Base-by-base conservation (phyloP, 73 alveolate species). In the Loxodes magnus region DNA sequence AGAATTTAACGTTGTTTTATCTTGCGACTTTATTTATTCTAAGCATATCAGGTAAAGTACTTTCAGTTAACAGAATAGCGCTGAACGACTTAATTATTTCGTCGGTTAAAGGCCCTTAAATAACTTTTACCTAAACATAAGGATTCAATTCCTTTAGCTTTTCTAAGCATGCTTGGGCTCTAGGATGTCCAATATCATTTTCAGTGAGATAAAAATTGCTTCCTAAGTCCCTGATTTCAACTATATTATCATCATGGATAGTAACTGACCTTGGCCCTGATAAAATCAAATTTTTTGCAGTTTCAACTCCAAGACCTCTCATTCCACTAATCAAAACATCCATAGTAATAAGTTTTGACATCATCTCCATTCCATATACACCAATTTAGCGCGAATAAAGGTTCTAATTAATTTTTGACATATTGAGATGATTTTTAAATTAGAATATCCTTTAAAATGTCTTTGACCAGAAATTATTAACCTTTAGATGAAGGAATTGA, bases 361-460 rank as follows among this genome's bases (percentile, higher is more conserved):
- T 82, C 50, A 95, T 76, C 61, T 89, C 97, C 92, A 89, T 83
- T 26, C 99, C 99, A 68, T 82, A 87, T 51, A 98, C 88, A 31
- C 98, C 99, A 37, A 90, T 93, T 73, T 86, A 92, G 48, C 99
- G 76, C 15, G 97, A 87, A 86, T 93, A 93, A 64, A 92, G 86
- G 68, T 92, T 82, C 28, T 94, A 87, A 73, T 92, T 96, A 21
- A 90, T 82, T 38, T 59, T 25, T 35, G 74, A 41, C 67, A 55
- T 34, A n/a, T n/a, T n/a, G n/a, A n/a, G n/a, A n/a, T n/a, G n/a
- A n/a, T n/a, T n/a, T n/a, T n/a, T n/a, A n/a, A n/a, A n/a, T n/a
- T n/a, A n/a, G n/a, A n/a, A n/a, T n/a, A n/a, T n/a, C n/a, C n/a
- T n/a, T n/a, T n/a, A n/a, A n/a, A n/a, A n/a, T n/a, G n/a, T n/a